A percentile compares a stretch with the other conserved stretches of the same genome.
These are phyloP conservation scores for Santalum album DNA, from an alignment of 164 flowering plant genomes.

Conservation along the genomic window DNA sequence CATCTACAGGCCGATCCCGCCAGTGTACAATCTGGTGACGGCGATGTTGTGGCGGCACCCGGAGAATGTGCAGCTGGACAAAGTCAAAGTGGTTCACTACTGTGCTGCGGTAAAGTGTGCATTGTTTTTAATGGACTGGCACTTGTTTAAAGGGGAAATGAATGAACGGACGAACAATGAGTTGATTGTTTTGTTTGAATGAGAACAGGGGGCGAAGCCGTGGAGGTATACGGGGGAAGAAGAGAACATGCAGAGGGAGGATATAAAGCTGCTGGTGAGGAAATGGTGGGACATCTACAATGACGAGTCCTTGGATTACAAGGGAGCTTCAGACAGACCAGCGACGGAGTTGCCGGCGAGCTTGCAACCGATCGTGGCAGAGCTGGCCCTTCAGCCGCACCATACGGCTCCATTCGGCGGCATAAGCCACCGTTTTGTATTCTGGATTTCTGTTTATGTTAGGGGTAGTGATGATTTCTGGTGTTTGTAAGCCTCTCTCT, in stretches of 20 bases:
- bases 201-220: slow-evolving; percentile 42
- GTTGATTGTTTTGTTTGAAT: no score
- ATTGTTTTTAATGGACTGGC: not conserved
- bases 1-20: slow-evolving; percentile 39
- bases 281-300: slow-evolving; percentile 57
- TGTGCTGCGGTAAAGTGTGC: slow-evolving; percentile 26
- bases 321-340: slow-evolving; percentile 2
- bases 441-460: no score
- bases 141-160: no score
- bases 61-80: slow-evolving; percentile 28
- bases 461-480: no score
- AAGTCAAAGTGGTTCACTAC: slow-evolving; percentile 38
- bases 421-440: no score
- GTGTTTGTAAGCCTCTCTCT: no score
- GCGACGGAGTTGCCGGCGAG: no score
- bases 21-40: slow-evolving; percentile 31
- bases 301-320: slow-evolving; percentile 36
- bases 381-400: no score
- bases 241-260: slow-evolving; percentile 55
- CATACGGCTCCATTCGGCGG: no score
- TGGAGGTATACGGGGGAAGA: slow-evolving; percentile 61
- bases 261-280: slow-evolving; percentile 46
- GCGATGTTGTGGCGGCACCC: slow-evolving; percentile 47
- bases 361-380: no score
- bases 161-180: no score